Conservation (phyloP, 2,329 filamentous ascomycete genomes). For the Colletotrichum falcatum region DNA sequence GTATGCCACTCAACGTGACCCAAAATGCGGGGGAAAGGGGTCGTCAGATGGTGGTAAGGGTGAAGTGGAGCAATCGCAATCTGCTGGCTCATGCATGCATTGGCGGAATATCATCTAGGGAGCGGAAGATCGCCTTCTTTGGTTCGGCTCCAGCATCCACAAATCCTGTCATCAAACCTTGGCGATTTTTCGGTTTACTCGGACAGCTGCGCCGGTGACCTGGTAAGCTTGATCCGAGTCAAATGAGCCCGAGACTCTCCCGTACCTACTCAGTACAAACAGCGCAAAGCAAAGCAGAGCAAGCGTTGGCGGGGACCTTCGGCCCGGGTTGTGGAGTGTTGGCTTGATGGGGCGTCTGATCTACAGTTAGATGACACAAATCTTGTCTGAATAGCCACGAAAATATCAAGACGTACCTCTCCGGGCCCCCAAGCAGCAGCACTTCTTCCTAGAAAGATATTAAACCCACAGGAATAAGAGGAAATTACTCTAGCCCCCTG, state of each 20-base stretch:
- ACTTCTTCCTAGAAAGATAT: too few relatives aligned
- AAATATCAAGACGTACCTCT: neutral
- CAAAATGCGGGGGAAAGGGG: slow-evolving; percentile 23
- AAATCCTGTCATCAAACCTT: slow-evolving; percentile 9
- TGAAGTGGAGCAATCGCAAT: slow-evolving; percentile 1
- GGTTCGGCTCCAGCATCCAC: slow-evolving; percentile 31
- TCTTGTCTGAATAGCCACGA: neutral
- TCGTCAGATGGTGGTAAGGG: neutral
- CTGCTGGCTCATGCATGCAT: slow-evolving; percentile 23
- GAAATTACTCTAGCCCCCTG: neutral
- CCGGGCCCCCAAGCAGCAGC: too few relatives aligned
- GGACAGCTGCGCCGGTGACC: neutral
- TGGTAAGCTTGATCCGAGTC: neutral
- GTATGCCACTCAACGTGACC: neutral
- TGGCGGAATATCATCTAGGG: slow-evolving; percentile 34
- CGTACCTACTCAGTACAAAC: neutral
- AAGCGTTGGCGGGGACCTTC: too few relatives aligned
- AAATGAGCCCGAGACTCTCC: neutral
- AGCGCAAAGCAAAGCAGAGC: too few relatives aligned
- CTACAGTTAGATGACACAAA: neutral
- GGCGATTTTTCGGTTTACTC: neutral
- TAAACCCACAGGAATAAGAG: too few relatives aligned
- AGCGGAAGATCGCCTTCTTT: neutral
- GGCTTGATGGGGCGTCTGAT: neutral
- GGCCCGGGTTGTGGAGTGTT: too few relatives aligned